A percentile compares a stretch with the other conserved stretches of the same genome.
These are phyloP conservation scores for Phytophthora pisi DNA, from an alignment of 352 stramenopile genomes.

Conservation along the genomic window DNA sequence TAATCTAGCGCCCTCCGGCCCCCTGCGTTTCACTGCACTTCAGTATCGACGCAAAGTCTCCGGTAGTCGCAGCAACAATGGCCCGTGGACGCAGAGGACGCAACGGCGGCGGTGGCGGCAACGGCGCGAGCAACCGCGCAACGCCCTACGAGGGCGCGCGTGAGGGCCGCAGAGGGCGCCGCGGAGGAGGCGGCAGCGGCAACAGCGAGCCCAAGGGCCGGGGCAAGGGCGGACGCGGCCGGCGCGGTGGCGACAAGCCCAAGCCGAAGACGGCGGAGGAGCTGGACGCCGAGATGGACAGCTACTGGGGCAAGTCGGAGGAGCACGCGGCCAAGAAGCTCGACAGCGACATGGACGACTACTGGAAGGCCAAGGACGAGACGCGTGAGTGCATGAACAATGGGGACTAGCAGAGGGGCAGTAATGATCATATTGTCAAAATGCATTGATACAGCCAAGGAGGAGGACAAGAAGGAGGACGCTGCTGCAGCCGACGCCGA, in stretches of 20 bases:
- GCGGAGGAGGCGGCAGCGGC: constrained; percentile 20
- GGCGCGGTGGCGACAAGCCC: constrained; percentile 47
- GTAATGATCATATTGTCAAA: neutral
- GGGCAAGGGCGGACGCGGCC: constrained; percentile 30
- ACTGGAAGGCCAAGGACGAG: constrained; percentile 87
- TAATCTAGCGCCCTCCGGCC: constrained; percentile 8
- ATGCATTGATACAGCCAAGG: constrained; percentile 21
- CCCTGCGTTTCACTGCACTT: constrained; percentile 12
- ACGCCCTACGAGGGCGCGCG: constrained; percentile 54
- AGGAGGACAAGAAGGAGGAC: constrained; percentile 27
- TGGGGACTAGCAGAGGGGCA: neutral
- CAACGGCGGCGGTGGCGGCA: constrained; percentile 17
- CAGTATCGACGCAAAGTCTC: constrained; percentile 14
- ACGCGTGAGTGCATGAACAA: constrained; percentile 30
- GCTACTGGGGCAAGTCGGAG: constrained; percentile 86
- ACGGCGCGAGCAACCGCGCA: constrained; percentile 26
- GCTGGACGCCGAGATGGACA: constrained; percentile 87
- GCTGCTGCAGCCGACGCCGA: constrained; percentile 9
- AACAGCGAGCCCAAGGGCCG: constrained; percentile 22
- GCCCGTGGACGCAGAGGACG: constrained; percentile 45
- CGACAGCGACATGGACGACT: constrained; percentile 87
- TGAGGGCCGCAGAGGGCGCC: constrained; percentile 33
- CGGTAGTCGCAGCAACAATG: constrained; percentile 27
- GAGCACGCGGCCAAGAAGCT: constrained; percentile 87
- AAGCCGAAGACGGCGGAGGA: constrained; percentile 82